phyloP scores from a whole-genome alignment of 768 basidiomycete species.

The Crassisporium funariophilum region DNA sequence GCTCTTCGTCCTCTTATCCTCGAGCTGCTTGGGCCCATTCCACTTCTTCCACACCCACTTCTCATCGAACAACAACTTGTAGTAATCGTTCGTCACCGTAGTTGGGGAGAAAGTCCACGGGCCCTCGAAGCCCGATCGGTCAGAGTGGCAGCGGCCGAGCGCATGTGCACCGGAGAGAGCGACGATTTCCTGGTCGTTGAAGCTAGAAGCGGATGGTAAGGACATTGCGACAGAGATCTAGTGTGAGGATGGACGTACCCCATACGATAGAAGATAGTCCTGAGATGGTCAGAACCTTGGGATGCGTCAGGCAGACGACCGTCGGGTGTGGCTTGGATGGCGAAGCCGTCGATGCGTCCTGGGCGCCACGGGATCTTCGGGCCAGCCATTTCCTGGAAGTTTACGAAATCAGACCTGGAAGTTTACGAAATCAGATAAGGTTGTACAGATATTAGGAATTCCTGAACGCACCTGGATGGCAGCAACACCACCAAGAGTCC shows the following conservation, averaged over 20 bases:
- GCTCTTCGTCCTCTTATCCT: conserved; percentile 85
- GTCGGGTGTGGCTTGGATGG: conserved; percentile 75
- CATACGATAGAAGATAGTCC: conserved; percentile 91
- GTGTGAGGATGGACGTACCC: conserved; percentile 45
- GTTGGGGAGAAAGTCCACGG: conserved; percentile 97
- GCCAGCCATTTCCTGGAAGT: conserved; percentile 79
- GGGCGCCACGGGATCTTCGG: conserved; percentile 94
- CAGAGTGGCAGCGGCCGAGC: conserved; percentile 90
- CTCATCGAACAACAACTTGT: conserved; percentile 83
- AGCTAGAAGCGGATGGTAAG: conserved; percentile 36
- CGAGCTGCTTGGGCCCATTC: conserved; percentile 89
- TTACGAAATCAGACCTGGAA: conserved; percentile 1
- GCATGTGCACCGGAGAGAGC: conserved; percentile 94
- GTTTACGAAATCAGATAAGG: neutral
- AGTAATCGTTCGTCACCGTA: conserved; percentile 86
- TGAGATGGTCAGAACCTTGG: conserved; percentile 83
- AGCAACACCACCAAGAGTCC: conserved; percentile 93
- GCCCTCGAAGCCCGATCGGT: conserved; percentile 76
- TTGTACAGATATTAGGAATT: neutral
- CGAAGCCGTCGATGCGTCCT: conserved; percentile 87
- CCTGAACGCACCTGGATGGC: conserved; percentile 64
- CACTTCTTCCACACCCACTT: conserved; percentile 98
- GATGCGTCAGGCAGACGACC: conserved; percentile 88
- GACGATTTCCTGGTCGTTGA: conserved; percentile 97
- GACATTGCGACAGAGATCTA: neutral